Evolutionary conservation across 371 early-diverging fungal species (phyloP).

Genomic region (Umbelopsis sp.): DNA sequence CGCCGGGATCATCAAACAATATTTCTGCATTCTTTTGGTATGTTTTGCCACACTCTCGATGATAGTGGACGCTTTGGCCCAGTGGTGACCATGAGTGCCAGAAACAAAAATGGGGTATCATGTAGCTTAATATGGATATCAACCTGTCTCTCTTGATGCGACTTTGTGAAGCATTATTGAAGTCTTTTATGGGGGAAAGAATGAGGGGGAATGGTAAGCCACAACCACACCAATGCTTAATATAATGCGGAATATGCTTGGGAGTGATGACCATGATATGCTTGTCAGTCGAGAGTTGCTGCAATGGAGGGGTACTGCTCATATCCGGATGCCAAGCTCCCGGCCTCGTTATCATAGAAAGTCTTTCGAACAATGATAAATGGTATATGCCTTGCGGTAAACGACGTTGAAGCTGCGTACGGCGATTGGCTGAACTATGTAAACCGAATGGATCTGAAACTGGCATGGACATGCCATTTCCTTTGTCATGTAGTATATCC

Average conservation of each 20-base stretch:
- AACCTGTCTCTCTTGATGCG: background rate
- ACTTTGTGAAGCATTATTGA: background rate
- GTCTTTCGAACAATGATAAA: constrained; percentile 8
- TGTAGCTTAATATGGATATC: background rate
- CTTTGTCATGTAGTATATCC: background rate
- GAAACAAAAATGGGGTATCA: constrained; percentile 13
- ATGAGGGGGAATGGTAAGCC: background rate
- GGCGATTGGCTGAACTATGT: background rate
- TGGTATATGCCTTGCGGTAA: constrained; percentile 7
- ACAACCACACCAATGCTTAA: background rate
- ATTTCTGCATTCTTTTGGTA: background rate
- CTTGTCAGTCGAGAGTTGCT: constrained; percentile 11
- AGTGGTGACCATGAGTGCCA: constrained; percentile 15
- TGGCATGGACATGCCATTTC: background rate
- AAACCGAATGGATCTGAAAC: background rate
- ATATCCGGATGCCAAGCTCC: constrained; percentile 16
- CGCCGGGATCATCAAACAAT: background rate
- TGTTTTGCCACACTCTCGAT: constrained; percentile 3
- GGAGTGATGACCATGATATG: background rate
- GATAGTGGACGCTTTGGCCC: background rate
- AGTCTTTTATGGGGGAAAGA: background rate
- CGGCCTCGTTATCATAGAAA: constrained; percentile 3
- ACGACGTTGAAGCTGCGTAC: background rate
- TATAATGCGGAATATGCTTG: constrained; percentile 4
- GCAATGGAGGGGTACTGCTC: constrained; percentile 1